Evolutionary conservation across 1,284 basidiomycete genomes (phyloP), one percentile per base, ranked within the genome.

Genomic region (Ustilago cynodontis): DNA sequence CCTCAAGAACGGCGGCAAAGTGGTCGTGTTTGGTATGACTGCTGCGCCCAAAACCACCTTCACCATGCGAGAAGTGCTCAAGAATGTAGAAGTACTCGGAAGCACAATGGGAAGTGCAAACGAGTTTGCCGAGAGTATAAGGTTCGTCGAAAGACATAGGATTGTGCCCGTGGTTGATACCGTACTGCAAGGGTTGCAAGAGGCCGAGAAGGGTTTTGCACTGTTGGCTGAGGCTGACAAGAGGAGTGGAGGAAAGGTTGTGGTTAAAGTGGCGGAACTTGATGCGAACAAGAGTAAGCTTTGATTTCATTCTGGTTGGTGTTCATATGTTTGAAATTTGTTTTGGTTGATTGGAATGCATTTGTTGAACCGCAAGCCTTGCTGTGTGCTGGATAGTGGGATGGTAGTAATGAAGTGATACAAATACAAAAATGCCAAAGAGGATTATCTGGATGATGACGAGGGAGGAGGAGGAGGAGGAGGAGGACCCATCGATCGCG

Each of bases 61-160:
- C 79, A 92, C 91, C 11, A 94, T 95, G 92, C 89, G 90, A 18
- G 90, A 93, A 77, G 92, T 94, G n/a, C 84, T 94, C 65, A 90
- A 89, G 78, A 93, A 93, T 79, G 90, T 92, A 55, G 90, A 91
- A 64, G 87, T 95, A 41, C 88, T 93, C 47, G 93, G 86, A 7
- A 82, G 92, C 0, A 93, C 92, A 22, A 93, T 95, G 92, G 94
- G 93, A 14, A 93, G 93, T n/a, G 89, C 89, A 62, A 88, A 89
- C 62, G 93, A 95, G 87, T 89, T 95, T 64, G 85, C 88, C 59
- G 89, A 91, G 37, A 92, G 92, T 24, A 92, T 93, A 0, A 86
- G 87, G 18, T 94, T 95, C 86, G 86, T 94, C 33, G 87, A 88
- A 4, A 83, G 90, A 79, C 91, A 94, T 76, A 88, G 87, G 51